Evolutionary conservation across 495 filamentous ascomycete species (phyloP), one percentile per base, ranked within the genome.

Genomic region (Glutinoglossum americanum): DNA sequence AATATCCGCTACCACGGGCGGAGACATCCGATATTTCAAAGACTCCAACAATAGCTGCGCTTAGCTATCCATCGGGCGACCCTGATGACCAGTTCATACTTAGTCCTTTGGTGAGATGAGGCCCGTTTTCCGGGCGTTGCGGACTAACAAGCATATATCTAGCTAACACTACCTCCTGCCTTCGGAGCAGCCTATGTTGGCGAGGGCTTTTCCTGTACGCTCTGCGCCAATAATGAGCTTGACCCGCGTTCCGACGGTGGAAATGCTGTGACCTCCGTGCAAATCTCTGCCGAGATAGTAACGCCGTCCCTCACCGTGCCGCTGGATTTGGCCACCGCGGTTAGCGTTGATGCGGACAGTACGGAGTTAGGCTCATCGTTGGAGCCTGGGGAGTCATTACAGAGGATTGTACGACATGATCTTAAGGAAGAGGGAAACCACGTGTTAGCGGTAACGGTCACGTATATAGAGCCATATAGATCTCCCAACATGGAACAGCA

Each of bases 141-240:
- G 26, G 33, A 54, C 60, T 51, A 59, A 26, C 51, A 21, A 17
- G 33, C 21, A 21, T 25, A 11, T 57, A 27, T 6, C 27, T 57
- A 81, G 78, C 76, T 96, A 61, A 94, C 85, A n/a, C 80, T 97
- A 3, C 92, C 92, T 6, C 85, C 88, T 0, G 80, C 87, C 4
- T 97, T 98, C 67, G 92, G 89, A 56, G 86, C 85, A 10, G 88
- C 89, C 54, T 96, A 96, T 61, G 89, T 97, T 45, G 92, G 92
- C 59, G 89, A 97, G 72, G 88, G 85, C 1, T 98, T 98, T 68
- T 79, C 80, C 54, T 98, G 92, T 70, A 92, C 89, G 1, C 77
- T 98, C 25, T 94, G 88, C 71, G 89, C 85, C 9, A 96, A 92
- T 72, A 92, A 95, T 67, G 90, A 95, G 63, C 72, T 87, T 1